These are phyloP conservation scores for Calonectria honghensis DNA, from an alignment of 2,329 filamentous ascomycete genomes.

Conservation along the genomic window DNA sequence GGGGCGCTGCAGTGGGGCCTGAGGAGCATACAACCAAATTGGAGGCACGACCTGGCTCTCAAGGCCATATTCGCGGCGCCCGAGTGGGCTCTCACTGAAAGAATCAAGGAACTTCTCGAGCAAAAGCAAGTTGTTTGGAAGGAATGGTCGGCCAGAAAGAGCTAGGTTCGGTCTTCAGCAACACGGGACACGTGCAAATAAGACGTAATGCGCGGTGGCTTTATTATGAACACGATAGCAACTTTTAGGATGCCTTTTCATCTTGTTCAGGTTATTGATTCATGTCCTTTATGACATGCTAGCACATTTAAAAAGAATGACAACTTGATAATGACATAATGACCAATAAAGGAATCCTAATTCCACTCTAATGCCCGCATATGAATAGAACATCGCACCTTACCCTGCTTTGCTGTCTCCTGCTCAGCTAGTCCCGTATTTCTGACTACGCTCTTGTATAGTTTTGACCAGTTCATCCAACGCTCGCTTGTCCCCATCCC, in stretches of 20 bases:
- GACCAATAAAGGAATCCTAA: background rate
- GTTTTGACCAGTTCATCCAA: background rate
- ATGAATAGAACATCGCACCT: too few relatives aligned
- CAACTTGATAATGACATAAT: background rate
- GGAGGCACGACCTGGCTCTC: background rate
- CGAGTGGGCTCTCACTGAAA: background rate
- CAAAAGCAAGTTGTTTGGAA: background rate
- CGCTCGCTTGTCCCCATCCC: background rate
- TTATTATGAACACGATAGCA: background rate
- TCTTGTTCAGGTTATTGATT: background rate
- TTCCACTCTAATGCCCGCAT: too few relatives aligned
- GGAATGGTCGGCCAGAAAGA: background rate
- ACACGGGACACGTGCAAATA: background rate
- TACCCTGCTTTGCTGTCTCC: background rate
- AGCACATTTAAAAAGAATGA: background rate
- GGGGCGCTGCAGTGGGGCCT: background rate
- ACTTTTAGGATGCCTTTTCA: background rate
- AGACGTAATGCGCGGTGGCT: background rate
- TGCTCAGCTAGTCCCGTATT: background rate
- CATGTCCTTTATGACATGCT: background rate
- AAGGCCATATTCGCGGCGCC: background rate
- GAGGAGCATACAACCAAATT: background rate
- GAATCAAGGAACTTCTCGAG: background rate
- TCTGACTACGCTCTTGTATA: background rate
- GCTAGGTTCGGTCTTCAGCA: background rate